Evolutionary conservation across 768 basidiomycete genomes (phyloP), one percentile per base, ranked within the genome.

Genomic region (Neoboletus subvelutipes): DNA sequence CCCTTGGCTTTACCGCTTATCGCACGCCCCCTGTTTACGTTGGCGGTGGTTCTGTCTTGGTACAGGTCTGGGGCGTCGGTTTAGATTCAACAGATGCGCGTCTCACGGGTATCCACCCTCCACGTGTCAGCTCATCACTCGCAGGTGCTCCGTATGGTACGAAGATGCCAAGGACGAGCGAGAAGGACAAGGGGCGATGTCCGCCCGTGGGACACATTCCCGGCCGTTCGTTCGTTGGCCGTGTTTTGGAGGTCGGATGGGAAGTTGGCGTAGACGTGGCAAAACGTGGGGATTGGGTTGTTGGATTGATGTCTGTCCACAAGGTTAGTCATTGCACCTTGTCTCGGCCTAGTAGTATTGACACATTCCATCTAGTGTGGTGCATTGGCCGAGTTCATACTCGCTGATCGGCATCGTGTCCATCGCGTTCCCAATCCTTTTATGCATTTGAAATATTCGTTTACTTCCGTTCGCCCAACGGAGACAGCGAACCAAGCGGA

Each of bases 61-160:
- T 97, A 7, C 92, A 94, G 68, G 89, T 97, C 4, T 92, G 89
- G 79, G 91, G 88, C n/a, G 91, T 93, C 2, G 92, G 85, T 3
- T 71, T 96, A 42, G 93, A 96, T 63, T 78, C 80, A 15, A 74
- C 87, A 7, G 94, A 96, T 73, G 79, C 77, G 7, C 77, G 83
- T 52, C 76, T 93, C 57, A 81, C 91, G 12, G 80, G 81, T 8
- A 80, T 83, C 37, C 59, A 61, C 45, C 62, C 58, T 47, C 58
- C 61, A 24, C 61, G 61, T 48, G 48, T 29, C 39, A 49, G 22
- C 49, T 39, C 66, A 31, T 40, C 53, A 42, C 63, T 57, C 33
- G 39, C 62, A 15, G 60, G 55, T 52, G 62, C 61, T 41, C 62
- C 68, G 13, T 68, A 64, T 51, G 65, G 67, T 51, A 59, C 46